phyloP scores from a whole-genome alignment of 2,329 filamentous ascomycete species.

The Aspergillus puulaauensis region DNA sequence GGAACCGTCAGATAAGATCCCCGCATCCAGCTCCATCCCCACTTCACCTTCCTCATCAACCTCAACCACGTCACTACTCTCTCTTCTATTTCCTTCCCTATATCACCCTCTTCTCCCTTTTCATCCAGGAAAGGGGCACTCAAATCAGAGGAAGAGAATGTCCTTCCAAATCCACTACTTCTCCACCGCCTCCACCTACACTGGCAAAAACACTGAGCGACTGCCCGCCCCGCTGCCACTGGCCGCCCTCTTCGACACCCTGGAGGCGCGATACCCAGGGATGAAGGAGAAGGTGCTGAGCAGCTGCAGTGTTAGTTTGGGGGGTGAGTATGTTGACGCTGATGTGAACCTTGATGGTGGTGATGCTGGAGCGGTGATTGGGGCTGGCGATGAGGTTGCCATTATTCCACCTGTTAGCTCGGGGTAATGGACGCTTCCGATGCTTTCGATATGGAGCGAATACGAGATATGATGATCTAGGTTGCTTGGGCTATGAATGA shows the following conservation, averaged over 20 bases:
- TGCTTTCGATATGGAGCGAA: too few species aligned
- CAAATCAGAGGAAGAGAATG: constrained; percentile 6
- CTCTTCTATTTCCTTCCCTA: background rate
- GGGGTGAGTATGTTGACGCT: constrained; percentile 46
- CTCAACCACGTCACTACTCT: background rate
- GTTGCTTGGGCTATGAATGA: too few species aligned
- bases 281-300: constrained; percentile 39
- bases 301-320: constrained; percentile 44
- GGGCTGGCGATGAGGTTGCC: constrained; percentile 43
- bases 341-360: constrained; percentile 34
- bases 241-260: constrained; percentile 33
- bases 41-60: background rate
- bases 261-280: constrained; percentile 44
- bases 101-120: background rate
- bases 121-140: background rate
- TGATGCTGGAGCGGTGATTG: constrained; percentile 29
- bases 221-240: constrained; percentile 44
- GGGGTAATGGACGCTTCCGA: constrained; percentile 27
- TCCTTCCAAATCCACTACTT: constrained; percentile 48
- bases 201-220: constrained; percentile 38
- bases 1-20: background rate
- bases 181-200: constrained; percentile 43
- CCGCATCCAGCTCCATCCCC: background rate
- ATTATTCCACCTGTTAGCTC: constrained; percentile 51
- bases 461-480: too few species aligned